phyloP scores from a whole-genome alignment of 371 early-diverging fungal species.

The Mucor indicus region DNA sequence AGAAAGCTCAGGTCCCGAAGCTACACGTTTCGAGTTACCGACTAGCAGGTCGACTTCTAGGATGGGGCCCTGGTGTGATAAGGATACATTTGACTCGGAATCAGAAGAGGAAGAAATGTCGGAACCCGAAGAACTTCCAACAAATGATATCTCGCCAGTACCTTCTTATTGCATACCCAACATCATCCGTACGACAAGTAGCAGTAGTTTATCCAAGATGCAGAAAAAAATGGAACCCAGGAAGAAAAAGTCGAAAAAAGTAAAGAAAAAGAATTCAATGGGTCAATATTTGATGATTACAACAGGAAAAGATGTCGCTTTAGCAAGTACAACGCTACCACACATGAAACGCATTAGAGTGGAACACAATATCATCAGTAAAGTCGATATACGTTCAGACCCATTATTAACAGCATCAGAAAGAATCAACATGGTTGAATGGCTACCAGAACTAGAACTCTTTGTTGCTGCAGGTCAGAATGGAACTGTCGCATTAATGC shows the following conservation, averaged over 20 bases:
- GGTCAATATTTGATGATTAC: conserved; percentile 34
- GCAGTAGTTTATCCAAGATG: background rate
- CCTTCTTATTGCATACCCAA: conserved; percentile 8
- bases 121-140: no score
- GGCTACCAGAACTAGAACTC: conserved; percentile 44
- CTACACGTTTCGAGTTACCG: no score
- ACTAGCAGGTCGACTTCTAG: no score
- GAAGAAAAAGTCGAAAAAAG: background rate
- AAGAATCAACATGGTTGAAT: conserved; percentile 42
- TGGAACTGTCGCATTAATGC: conserved; percentile 40
- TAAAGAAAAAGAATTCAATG: conserved; percentile 1
- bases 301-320: conserved; percentile 28
- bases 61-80: no score
- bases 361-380: conserved; percentile 28
- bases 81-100: background rate
- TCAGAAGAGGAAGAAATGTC: background rate
- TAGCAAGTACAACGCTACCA: conserved; percentile 21
- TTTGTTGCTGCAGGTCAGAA: conserved; percentile 41
- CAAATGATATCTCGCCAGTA: background rate
- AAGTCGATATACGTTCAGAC: conserved; percentile 39
- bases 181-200: background rate
- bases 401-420: conserved; percentile 25
- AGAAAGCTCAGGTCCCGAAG: no score
- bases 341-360: conserved; percentile 22
- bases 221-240: background rate